Conservation (phyloP, 2,329 filamentous ascomycete genomes). For the Hymenoscyphus linearis region DNA sequence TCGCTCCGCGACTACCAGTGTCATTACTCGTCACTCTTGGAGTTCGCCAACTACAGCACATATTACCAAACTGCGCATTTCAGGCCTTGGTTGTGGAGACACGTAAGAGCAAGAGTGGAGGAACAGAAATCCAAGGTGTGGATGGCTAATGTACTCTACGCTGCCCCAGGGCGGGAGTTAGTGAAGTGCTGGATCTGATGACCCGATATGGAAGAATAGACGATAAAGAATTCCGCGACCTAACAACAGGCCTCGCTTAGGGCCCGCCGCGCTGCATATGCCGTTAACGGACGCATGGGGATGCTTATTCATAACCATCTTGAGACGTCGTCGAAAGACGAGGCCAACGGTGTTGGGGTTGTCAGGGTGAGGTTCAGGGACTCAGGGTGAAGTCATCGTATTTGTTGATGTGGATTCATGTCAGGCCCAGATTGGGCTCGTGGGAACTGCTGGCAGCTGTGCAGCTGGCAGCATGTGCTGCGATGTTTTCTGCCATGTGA, state of each 20-base stretch:
- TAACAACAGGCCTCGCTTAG: constrained; percentile 19
- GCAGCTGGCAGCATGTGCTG: neutral
- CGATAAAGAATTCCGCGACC: constrained; percentile 17
- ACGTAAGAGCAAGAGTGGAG: constrained; percentile 31
- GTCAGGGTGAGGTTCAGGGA: too few species aligned
- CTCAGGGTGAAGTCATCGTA: neutral
- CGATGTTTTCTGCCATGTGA: neutral
- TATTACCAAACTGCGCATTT: constrained; percentile 23
- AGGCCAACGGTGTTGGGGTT: constrained; percentile 9
- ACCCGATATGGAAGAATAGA: constrained; percentile 30
- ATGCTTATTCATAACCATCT: constrained; percentile 14
- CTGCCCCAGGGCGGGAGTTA: constrained; percentile 22
- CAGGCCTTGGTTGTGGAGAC: constrained; percentile 27
- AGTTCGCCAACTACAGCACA: constrained; percentile 17
- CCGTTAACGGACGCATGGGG: constrained; percentile 28
- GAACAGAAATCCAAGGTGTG: constrained; percentile 25
- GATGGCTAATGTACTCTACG: constrained; percentile 29
- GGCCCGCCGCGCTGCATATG: constrained; percentile 8
- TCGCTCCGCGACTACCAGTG: constrained; percentile 13
- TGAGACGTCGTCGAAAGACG: constrained; percentile 10
- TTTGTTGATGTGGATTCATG: neutral
- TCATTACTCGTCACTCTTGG: constrained; percentile 17
- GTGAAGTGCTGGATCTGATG: constrained; percentile 27
- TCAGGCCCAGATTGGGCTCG: neutral
- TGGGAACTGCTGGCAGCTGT: neutral